These are phyloP conservation scores for Phyllosticta citrichinensis DNA, from an alignment of 2,329 filamentous ascomycete genomes.

Conservation along the genomic window DNA sequence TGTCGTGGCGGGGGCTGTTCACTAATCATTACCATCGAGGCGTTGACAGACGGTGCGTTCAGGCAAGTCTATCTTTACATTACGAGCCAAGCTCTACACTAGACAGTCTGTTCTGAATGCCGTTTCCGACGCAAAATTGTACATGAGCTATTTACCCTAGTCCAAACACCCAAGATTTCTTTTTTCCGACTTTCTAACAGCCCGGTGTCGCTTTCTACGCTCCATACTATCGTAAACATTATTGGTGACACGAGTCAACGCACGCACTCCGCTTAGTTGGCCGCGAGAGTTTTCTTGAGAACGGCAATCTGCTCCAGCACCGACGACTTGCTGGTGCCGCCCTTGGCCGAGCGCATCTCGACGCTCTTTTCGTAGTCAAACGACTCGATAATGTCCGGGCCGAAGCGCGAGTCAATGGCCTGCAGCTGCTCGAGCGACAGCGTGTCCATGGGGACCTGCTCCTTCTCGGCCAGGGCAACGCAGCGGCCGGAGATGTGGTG, in stretches of 20 bases:
- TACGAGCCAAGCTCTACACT: no score
- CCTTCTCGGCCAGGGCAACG: slow-evolving; percentile 61
- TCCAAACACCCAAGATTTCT: no score
- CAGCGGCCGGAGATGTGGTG: slow-evolving; percentile 67
- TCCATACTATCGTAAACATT: background rate
- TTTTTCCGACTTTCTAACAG: no score
- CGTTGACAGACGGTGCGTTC: no score
- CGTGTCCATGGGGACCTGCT: slow-evolving; percentile 58
- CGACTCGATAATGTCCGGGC: slow-evolving; percentile 56
- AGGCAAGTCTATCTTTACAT: no score
- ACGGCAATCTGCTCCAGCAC: slow-evolving; percentile 55
- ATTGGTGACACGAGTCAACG: background rate
- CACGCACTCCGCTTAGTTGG: background rate
- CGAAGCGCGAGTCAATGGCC: slow-evolving; percentile 58
- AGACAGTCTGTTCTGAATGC: no score
- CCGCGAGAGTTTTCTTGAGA: slow-evolving; percentile 29
- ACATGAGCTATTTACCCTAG: no score
- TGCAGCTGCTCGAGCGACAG: slow-evolving; percentile 57
- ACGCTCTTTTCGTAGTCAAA: slow-evolving; percentile 79
- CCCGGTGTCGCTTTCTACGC: background rate
- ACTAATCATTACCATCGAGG: no score
- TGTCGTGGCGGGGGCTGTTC: no score
- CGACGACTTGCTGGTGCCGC: slow-evolving; percentile 64
- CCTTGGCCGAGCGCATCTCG: slow-evolving; percentile 65
- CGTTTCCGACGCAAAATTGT: no score